Evolutionary conservation across 106 monocot genomes (phyloP).

Genomic region (Narthecium ossifragum): DNA sequence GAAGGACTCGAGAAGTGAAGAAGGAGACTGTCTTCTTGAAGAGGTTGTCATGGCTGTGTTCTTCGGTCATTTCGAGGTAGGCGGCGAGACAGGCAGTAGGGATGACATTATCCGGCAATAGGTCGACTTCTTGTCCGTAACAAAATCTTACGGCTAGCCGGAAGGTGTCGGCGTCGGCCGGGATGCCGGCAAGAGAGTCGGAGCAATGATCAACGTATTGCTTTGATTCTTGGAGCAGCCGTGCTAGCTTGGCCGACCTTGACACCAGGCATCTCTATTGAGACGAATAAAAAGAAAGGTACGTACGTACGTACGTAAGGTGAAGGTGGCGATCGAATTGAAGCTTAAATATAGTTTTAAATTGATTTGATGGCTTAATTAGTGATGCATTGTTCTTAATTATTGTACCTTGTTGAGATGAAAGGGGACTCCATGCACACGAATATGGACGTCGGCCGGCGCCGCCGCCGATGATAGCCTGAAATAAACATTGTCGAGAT

Average conservation of each 20-base stretch:
- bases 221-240: slow-evolving; percentile 9
- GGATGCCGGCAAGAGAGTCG: slow-evolving; percentile 10
- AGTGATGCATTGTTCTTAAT: background rate
- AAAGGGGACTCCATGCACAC: slow-evolving; percentile 15
- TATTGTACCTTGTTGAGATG: slow-evolving; percentile 24
- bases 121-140: slow-evolving; percentile 15
- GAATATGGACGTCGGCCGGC: slow-evolving; percentile 12
- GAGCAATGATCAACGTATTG: background rate
- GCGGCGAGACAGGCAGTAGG: slow-evolving; percentile 28
- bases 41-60: slow-evolving; percentile 35
- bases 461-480: slow-evolving; percentile 1
- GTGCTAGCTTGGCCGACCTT: slow-evolving; percentile 30
- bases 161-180: slow-evolving; percentile 17
- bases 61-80: slow-evolving; percentile 31
- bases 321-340: too few relatives aligned
- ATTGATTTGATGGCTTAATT: background rate
- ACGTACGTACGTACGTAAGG: too few relatives aligned
- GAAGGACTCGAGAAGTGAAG: slow-evolving; percentile 22
- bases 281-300: background rate
- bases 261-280: slow-evolving; percentile 24
- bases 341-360: background rate
- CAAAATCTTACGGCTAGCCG: slow-evolving; percentile 22
- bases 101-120: slow-evolving; percentile 21
- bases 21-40: slow-evolving; percentile 17
- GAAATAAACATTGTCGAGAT: too few relatives aligned